These are phyloP conservation scores for Penicillium taxi DNA, from an alignment of 495 filamentous ascomycete genomes.

Conservation along the genomic window DNA sequence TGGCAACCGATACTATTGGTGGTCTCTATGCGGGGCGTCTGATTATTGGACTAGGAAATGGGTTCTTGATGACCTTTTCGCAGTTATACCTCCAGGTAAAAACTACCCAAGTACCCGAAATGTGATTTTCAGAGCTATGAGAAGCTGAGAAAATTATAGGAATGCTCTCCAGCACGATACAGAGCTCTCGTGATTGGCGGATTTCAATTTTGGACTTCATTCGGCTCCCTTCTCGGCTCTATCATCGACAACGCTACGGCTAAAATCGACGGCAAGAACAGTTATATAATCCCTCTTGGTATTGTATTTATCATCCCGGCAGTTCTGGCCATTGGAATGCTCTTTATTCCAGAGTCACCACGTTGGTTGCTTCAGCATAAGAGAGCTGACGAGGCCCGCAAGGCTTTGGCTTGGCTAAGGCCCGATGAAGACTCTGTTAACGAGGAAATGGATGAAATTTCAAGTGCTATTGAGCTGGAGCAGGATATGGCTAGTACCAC, in stretches of 20 bases:
- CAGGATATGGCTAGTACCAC: slow-evolving; percentile 31
- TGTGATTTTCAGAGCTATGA: too few species aligned
- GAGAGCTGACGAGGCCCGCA: slow-evolving; percentile 40
- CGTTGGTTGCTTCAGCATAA: slow-evolving; percentile 52
- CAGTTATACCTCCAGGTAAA: slow-evolving; percentile 49
- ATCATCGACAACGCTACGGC: slow-evolving; percentile 54
- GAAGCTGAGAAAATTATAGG: slow-evolving; percentile 16
- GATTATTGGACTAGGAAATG: slow-evolving; percentile 49
- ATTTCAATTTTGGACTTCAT: slow-evolving; percentile 41
- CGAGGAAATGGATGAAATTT: slow-evolving; percentile 45
- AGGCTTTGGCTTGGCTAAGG: slow-evolving; percentile 28
- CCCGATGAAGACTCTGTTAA: slow-evolving; percentile 36
- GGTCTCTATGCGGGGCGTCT: slow-evolving; percentile 49
- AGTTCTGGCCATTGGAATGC: slow-evolving; percentile 41
- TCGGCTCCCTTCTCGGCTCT: slow-evolving; percentile 52
- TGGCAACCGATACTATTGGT: slow-evolving; percentile 43
- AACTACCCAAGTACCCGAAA: too few species aligned
- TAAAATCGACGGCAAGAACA: slow-evolving; percentile 29
- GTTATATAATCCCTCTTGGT: slow-evolving; percentile 52
- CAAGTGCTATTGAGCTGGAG: slow-evolving; percentile 44
- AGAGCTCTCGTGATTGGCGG: slow-evolving; percentile 45
- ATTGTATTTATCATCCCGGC: slow-evolving; percentile 50
- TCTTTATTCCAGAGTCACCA: slow-evolving; percentile 58
- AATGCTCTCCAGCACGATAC: slow-evolving; percentile 43
- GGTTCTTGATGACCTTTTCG: slow-evolving; percentile 51